Conservation (phyloP, 2,329 filamentous ascomycete species). For the Cladosporium sp. region DNA sequence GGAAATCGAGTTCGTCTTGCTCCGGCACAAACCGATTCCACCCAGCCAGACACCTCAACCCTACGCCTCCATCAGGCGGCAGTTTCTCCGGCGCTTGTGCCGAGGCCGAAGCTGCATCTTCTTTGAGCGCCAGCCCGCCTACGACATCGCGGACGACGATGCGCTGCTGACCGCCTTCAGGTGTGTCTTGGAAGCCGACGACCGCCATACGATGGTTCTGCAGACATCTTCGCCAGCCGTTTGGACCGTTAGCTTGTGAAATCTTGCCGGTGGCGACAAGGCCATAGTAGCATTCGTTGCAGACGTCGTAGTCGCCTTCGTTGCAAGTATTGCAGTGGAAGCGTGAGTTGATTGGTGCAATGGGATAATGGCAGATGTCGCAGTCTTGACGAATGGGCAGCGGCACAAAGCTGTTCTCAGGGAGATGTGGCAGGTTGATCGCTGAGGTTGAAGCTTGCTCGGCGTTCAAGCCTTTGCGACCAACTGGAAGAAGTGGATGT, state of each 20-base stretch:
- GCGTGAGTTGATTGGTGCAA: slow-evolving; percentile 67
- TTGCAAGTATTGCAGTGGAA: slow-evolving; percentile 81
- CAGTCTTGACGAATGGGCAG: slow-evolving; percentile 74
- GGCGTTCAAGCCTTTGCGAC: slow-evolving; percentile 50
- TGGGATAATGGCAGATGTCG: slow-evolving; percentile 73
- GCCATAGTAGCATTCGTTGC: slow-evolving; percentile 71
- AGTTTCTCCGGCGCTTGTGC: background rate
- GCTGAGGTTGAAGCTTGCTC: slow-evolving; percentile 20
- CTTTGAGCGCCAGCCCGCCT: slow-evolving; percentile 70
- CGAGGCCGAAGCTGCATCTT: slow-evolving; percentile 32
- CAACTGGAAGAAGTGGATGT: slow-evolving; percentile 76
- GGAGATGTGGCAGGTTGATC: slow-evolving; percentile 35
- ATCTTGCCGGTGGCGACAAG: slow-evolving; percentile 66
- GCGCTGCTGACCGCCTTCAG: slow-evolving; percentile 66
- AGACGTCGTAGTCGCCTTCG: slow-evolving; percentile 85
- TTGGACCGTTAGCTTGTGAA: slow-evolving; percentile 70
- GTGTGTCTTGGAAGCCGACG: slow-evolving; percentile 67
- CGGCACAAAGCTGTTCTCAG: slow-evolving; percentile 45
- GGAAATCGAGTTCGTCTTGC: slow-evolving; percentile 79
- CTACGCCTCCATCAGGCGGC: slow-evolving; percentile 72
- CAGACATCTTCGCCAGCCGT: slow-evolving; percentile 81
- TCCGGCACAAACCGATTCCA: slow-evolving; percentile 78
- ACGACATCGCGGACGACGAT: slow-evolving; percentile 71
- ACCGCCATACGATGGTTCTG: slow-evolving; percentile 82
- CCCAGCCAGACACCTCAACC: slow-evolving; percentile 61